A percentile compares a stretch with the other conserved stretches of the same genome.
Conservation (phyloP, 805 yeast genomes). For the Ogataea pini region DNA sequence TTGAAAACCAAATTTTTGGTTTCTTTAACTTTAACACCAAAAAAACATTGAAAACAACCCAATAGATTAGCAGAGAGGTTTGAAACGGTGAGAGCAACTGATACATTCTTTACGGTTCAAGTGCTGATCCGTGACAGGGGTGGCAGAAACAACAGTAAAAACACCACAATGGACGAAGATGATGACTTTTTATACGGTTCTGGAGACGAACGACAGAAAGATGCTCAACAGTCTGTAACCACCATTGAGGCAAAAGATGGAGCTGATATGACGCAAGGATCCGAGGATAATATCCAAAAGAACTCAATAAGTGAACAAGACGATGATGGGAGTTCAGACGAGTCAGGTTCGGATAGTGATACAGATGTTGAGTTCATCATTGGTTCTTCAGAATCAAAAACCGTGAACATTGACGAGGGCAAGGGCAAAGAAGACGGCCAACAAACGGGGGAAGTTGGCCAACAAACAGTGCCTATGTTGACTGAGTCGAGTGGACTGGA, state of each 20-base stretch:
- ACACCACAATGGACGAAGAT: constrained; percentile 53
- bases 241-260: constrained; percentile 26
- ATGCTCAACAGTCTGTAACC: constrained; percentile 21
- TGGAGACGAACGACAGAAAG: constrained; percentile 38
- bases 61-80: background rate
- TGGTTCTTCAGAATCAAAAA: constrained; percentile 40
- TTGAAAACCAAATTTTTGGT: background rate
- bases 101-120: background rate
- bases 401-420: constrained; percentile 18
- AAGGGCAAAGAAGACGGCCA: constrained; percentile 19
- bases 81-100: background rate
- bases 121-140: background rate
- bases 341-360: constrained; percentile 47
- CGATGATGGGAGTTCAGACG: constrained; percentile 33
- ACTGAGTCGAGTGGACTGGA: constrained; percentile 52
- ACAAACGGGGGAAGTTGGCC: constrained; percentile 21
- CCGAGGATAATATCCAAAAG: constrained; percentile 29
- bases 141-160: background rate
- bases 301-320: constrained; percentile 16
- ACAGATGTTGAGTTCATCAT: constrained; percentile 83
- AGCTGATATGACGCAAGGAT: constrained; percentile 12
- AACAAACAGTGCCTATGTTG: constrained; percentile 32
- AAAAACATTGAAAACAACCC: constrained; percentile 1
- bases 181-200: constrained; percentile 69
- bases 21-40: background rate